Base-by-base conservation (phyloP, 148 eudicot species). In the Vaccinium myrtillus region DNA sequence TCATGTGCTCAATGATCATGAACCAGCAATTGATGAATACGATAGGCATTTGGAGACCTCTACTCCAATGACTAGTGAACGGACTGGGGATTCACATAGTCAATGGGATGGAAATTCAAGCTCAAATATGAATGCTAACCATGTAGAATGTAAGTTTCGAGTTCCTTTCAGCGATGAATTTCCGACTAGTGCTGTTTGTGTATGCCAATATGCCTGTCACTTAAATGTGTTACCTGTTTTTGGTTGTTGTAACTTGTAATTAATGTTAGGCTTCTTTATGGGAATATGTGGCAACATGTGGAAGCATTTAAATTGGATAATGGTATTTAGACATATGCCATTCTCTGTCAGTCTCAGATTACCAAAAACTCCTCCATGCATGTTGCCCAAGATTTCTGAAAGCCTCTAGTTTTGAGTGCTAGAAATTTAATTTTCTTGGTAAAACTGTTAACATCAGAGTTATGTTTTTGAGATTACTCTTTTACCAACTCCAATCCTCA, bases 101-200 rank as follows among this genome's bases (percentile, higher is more conserved):
- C 94, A 89, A 77, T 86, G 88, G 79, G 93, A 90, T 74, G 89
- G 83, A 83, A 80, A 63, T 86, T 77, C 94, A 43, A 90, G 86
- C 84, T 80, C 89, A 63, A 82, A 77, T 86, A 53, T 83, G 14
- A 87, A 81, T 75, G 75, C 91, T 46, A 87, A 88, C 84, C 81
- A 85, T 75, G 84, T 87, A 75, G 95, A 96, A 65, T 93, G 98
- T 96, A 90, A 92, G 99, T 86, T 85, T 32, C 48, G n/a, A 56
- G n/a, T 76, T 70, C 78, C 82, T 75, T 80, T 63, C 48, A 32
- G 4, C 71, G 16, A 15, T 8, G 15, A 43, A 53, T 82, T 27
- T 71, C 63, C n/a, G 50, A 13, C 0, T 12, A 19, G 46, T 81
- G 67, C 55, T 61, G 73, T 36, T 51, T 77, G 30, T 25, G 80